phyloP scores from a whole-genome alignment of 176 grass and related monocot genomes.

The Coix lacrymajobi region DNA sequence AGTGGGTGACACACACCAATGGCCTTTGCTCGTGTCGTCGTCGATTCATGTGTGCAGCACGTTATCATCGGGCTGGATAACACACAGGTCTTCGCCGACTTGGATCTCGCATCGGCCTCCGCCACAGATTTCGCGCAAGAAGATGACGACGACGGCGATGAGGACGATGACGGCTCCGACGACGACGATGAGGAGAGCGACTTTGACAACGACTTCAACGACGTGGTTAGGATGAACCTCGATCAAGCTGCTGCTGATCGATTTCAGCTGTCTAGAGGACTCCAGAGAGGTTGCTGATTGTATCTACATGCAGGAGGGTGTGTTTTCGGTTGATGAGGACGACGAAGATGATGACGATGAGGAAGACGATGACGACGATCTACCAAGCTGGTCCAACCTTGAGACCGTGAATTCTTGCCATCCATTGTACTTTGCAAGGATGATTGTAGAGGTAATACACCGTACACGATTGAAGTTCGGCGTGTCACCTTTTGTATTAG shows the following conservation, averaged over 20 bases:
- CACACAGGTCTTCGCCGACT: constrained; percentile 66
- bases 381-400: constrained; percentile 70
- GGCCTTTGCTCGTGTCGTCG: not conserved
- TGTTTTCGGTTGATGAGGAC: constrained; percentile 48
- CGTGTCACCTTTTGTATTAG: too few relatives aligned
- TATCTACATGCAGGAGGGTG: constrained; percentile 46
- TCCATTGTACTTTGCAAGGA: constrained; percentile 78
- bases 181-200: constrained; percentile 52
- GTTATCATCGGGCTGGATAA: constrained; percentile 85
- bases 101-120: constrained; percentile 40
- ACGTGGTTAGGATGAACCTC: constrained; percentile 31
- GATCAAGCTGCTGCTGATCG: constrained; percentile 1
- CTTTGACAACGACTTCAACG: constrained; percentile 56
- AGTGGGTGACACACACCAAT: constrained; percentile 3
- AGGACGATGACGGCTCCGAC: constrained; percentile 38
- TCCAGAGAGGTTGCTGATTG: not conserved
- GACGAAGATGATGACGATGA: constrained; percentile 23
- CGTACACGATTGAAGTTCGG: not conserved
- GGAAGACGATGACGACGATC: constrained; percentile 23
- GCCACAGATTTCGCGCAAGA: constrained; percentile 43
- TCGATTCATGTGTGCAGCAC: constrained; percentile 45
- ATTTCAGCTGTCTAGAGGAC: not conserved
- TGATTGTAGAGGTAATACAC: constrained; percentile 64
- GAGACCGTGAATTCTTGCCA: constrained; percentile 79
- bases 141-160: constrained; percentile 33